phyloP scores from a whole-genome alignment of 2,329 filamentous ascomycete genomes.

The Penicillium italicum region DNA sequence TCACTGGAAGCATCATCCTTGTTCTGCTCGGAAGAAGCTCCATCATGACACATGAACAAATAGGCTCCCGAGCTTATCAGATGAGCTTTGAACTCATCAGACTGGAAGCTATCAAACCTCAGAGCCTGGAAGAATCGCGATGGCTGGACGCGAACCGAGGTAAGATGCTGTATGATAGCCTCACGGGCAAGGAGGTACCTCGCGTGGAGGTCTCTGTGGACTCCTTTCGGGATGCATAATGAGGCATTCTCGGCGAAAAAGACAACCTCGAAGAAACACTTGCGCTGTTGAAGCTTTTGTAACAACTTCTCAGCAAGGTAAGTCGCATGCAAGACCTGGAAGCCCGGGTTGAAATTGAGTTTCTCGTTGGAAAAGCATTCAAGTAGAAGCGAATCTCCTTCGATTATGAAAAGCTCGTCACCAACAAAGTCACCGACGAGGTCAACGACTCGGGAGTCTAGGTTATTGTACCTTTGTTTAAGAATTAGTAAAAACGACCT shows the following conservation, averaged over 20 bases:
- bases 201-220: constrained; percentile 30
- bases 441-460: constrained; percentile 53
- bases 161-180: constrained; percentile 63
- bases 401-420: constrained; percentile 67
- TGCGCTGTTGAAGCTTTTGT: constrained; percentile 55
- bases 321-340: constrained; percentile 68
- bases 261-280: constrained; percentile 67
- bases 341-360: constrained; percentile 62
- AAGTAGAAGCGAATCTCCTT: constrained; percentile 68
- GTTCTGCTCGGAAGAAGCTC: constrained; percentile 30
- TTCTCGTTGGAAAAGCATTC: constrained; percentile 60
- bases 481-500: not conserved
- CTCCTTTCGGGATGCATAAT: constrained; percentile 53
- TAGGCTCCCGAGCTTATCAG: constrained; percentile 55
- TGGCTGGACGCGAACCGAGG: constrained; percentile 39
- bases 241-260: constrained; percentile 58
- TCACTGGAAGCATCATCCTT: not conserved
- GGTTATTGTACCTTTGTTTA: constrained; percentile 7
- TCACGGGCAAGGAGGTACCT: constrained; percentile 62
- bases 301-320: constrained; percentile 67
- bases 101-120: constrained; percentile 23
- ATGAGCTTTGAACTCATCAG: constrained; percentile 54
- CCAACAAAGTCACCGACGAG: constrained; percentile 74
- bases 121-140: constrained; percentile 35
- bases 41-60: constrained; percentile 68